These are phyloP conservation scores for Albophoma yamanashiensis DNA, from an alignment of 2,329 filamentous ascomycete genomes.

Conservation along the genomic window DNA sequence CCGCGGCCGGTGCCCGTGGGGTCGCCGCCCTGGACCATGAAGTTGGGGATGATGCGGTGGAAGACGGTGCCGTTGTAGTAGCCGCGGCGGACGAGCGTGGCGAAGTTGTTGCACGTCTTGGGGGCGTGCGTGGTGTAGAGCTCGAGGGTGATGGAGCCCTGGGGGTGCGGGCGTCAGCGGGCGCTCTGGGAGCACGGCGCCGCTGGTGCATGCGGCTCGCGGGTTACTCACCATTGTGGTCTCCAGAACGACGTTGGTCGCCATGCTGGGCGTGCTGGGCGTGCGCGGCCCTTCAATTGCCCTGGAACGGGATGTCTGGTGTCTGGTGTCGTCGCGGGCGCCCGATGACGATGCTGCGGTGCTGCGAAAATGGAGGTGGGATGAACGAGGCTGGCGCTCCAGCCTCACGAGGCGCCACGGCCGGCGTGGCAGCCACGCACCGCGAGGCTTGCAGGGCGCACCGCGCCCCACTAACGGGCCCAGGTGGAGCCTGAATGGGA, in stretches of 20 bases:
- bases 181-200: background rate
- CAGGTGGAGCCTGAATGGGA: background rate
- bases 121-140: conserved; percentile 86
- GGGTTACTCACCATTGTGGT: conserved; percentile 62
- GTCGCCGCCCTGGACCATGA: conserved; percentile 95
- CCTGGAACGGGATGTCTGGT: background rate
- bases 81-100: conserved; percentile 64
- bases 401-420: background rate
- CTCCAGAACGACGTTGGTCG: conserved; percentile 69
- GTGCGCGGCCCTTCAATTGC: background rate
- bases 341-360: background rate
- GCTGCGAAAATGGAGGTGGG: background rate
- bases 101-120: conserved; percentile 81
- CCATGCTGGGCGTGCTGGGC: conserved; percentile 45
- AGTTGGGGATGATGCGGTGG: conserved; percentile 90
- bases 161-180: background rate
- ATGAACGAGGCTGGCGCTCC: conserved; percentile 4
- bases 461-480: background rate
- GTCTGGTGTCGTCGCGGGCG: background rate
- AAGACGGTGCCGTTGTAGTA: conserved; percentile 85
- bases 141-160: conserved; percentile 80
- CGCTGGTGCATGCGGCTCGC: background rate
- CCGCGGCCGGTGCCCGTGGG: conserved; percentile 89
- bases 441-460: background rate
- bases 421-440: background rate